These are phyloP conservation scores for Fusarium incarnatum DNA, from an alignment of 2,329 filamentous ascomycete species.

Conservation along the genomic window DNA sequence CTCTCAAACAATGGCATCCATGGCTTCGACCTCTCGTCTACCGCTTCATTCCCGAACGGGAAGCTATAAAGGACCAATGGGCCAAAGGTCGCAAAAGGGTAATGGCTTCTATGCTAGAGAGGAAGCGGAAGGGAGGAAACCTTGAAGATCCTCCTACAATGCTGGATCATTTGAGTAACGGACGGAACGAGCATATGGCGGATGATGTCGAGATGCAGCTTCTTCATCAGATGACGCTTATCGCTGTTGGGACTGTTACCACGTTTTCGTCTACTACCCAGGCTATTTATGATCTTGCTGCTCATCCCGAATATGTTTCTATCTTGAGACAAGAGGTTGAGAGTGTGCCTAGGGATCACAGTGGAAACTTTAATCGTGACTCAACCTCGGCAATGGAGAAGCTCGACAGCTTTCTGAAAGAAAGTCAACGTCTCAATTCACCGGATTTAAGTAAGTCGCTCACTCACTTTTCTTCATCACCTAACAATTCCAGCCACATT, in stretches of 20 bases:
- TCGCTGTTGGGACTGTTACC: slow-evolving; percentile 34
- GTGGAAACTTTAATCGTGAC: not conserved
- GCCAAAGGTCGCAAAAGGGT: slow-evolving; percentile 14
- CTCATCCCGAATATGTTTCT: slow-evolving; percentile 25
- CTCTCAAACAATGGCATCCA: slow-evolving; percentile 25
- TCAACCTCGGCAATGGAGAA: slow-evolving; percentile 17
- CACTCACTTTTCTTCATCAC: accelerated
- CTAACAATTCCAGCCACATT: not conserved
- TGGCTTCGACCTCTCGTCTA: slow-evolving; percentile 15
- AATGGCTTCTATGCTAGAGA: not conserved
- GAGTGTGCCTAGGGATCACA: not conserved
- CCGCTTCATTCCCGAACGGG: slow-evolving; percentile 16
- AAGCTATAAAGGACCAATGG: slow-evolving; percentile 22
- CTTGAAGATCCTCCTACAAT: slow-evolving; percentile 1
- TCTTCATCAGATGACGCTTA: slow-evolving; percentile 20
- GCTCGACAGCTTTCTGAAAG: slow-evolving; percentile 42
- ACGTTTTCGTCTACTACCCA: slow-evolving; percentile 35
- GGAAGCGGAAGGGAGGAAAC: not conserved
- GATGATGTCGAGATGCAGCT: slow-evolving; percentile 17
- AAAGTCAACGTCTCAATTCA: slow-evolving; percentile 39
- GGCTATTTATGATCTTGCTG: slow-evolving; percentile 38
- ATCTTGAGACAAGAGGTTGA: slow-evolving; percentile 26
- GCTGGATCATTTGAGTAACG: slow-evolving; percentile 19
- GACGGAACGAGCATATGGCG: not conserved
- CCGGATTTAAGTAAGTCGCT: slow-evolving; percentile 22